Conservation (phyloP, 176 grass and related monocot species). For the Oryza meyeriana region DNA sequence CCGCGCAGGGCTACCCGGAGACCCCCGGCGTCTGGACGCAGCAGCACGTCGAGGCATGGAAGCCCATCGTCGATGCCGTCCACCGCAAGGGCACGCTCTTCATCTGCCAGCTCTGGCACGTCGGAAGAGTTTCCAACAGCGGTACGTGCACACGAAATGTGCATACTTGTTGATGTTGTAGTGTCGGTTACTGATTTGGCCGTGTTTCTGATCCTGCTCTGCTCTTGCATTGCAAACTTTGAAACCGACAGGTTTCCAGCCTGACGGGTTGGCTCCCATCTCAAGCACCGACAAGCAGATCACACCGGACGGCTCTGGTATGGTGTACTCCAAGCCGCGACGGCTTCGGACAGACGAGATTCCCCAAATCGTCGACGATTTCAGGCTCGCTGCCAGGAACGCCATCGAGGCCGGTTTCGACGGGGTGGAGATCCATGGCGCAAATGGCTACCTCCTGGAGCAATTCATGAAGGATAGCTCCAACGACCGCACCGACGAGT, state of each 20-base stretch:
- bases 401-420: constrained; percentile 26
- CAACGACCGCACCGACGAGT: constrained; percentile 19
- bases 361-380: not conserved
- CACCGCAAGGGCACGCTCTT: constrained; percentile 36
- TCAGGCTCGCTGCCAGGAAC: not conserved
- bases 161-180: no score
- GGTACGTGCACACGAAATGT: no score
- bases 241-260: not conserved
- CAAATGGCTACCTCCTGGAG: constrained; percentile 25
- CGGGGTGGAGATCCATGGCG: constrained; percentile 36
- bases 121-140: constrained; percentile 8
- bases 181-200: no score
- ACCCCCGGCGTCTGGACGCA: constrained; percentile 31
- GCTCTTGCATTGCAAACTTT: no score
- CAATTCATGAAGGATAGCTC: constrained; percentile 40
- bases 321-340: not conserved
- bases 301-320: not conserved
- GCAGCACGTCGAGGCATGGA: constrained; percentile 49
- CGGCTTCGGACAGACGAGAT: not conserved
- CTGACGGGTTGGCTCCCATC: not conserved
- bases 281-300: not conserved
- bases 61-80: constrained; percentile 47
- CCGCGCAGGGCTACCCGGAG: constrained; percentile 28
- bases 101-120: constrained; percentile 37
- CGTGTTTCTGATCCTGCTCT: no score